These are phyloP conservation scores for Gymnopus androsaceus DNA, from an alignment of 1,284 basidiomycete species.

Conservation along the genomic window DNA sequence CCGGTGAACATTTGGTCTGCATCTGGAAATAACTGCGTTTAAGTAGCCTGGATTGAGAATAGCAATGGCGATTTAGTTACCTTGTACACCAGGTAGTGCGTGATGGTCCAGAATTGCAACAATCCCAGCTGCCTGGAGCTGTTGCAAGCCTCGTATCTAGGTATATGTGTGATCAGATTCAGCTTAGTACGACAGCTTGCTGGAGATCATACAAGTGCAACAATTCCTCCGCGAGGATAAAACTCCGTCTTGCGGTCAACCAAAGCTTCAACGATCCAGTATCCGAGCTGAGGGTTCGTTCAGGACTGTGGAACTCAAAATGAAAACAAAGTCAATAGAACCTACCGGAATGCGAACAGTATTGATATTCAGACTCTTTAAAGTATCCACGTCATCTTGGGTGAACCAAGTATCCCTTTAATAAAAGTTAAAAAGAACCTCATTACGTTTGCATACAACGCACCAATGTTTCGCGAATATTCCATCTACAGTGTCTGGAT, in stretches of 20 bases:
- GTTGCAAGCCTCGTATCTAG: conserved; percentile 61
- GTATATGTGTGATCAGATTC: background rate
- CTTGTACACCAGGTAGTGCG: conserved; percentile 66
- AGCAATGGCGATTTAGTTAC: no score
- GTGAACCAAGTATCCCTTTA: conserved; percentile 76
- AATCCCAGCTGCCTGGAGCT: conserved; percentile 64
- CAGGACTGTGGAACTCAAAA: background rate
- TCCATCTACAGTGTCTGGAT: conserved; percentile 58
- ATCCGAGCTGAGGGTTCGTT: conserved; percentile 58
- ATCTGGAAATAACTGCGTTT: conserved; percentile 39
- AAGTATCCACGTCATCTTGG: conserved; percentile 55
- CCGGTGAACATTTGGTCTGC: conserved; percentile 67
- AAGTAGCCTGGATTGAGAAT: no score
- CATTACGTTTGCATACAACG: conserved; percentile 10
- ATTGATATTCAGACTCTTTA: conserved; percentile 62
- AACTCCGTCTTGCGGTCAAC: conserved; percentile 63
- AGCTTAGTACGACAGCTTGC: background rate
- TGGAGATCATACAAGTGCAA: conserved; percentile 51
- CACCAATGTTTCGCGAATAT: conserved; percentile 69
- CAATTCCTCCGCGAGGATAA: conserved; percentile 70
- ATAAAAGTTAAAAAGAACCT: conserved; percentile 3
- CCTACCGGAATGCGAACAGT: conserved; percentile 74
- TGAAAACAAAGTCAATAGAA: background rate
- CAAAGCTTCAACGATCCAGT: conserved; percentile 76
- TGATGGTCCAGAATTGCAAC: conserved; percentile 74